Base-by-base conservation (phyloP, 768 basidiomycete species). In the Tylopilus sp. region DNA sequence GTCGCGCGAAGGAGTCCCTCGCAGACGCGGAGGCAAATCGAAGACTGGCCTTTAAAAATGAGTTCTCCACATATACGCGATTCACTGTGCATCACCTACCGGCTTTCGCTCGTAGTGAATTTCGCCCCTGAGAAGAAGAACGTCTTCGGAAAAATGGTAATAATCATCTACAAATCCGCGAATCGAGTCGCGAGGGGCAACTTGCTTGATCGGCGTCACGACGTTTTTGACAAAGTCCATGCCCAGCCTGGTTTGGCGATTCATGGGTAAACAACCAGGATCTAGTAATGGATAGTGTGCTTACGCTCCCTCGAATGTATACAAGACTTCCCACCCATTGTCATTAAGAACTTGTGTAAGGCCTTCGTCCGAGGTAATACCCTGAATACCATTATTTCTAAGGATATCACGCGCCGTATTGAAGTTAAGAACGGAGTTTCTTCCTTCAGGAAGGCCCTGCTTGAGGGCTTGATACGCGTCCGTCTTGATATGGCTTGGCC, bases 191-290 rank as follows among this genome's bases (percentile, higher is more conserved):
- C 66, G 67, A 6, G 66, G 70, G 7, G 62, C 68, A 49, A 72
- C 68, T 58, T 75, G 69, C 33, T 55, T 65, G 47, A 72, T 60
- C 7, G 75, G 72, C 31, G 61, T 59, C 11, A 73, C 70, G 30
- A 76, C 73, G 18, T 71, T 70, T 57, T 77, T 75, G 21, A 73
- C 67, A 53, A 56, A 72, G 20, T 77, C 75, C 73, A 75, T 71
- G 17, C 73, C 69, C n/a, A 69, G 61, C 30, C 75, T 77, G 47
- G 15, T 11, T 52, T 40, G 12, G 26, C 9, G 10, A 21, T 25
- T 21, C 55, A 21, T 38, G 23, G 26, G 35, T 66, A 21, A 66
- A 51, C 5, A 25, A 40, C 18, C 33, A 47, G 12, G 6, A 28
- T 28, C 23, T 20, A 10, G 23, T 35, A 10, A 42, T 6, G 3